phyloP scores from a whole-genome alignment of 495 filamentous ascomycete genomes.

The Tetracladium setigerum region DNA sequence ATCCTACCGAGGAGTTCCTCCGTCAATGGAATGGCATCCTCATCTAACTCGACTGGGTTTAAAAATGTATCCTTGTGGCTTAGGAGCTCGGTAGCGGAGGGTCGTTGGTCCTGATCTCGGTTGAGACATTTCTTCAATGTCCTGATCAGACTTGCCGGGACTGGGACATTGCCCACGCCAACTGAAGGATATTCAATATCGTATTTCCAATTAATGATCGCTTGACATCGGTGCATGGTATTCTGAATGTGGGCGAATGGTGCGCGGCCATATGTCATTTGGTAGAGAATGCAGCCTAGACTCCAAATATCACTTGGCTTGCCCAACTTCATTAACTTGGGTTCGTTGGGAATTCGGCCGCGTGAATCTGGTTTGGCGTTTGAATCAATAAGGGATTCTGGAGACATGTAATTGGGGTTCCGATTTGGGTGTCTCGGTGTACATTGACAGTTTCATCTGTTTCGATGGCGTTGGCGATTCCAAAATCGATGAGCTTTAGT shows the following conservation, averaged over 20 bases:
- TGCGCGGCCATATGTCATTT: constrained; percentile 90
- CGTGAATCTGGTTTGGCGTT: constrained; percentile 50
- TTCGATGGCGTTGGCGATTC: constrained; percentile 94
- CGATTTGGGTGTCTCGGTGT: constrained; percentile 88
- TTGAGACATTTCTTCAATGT: constrained; percentile 76
- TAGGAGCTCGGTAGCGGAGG: constrained; percentile 71
- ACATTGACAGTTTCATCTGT: constrained; percentile 93
- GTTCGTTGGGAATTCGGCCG: constrained; percentile 43
- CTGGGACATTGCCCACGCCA: constrained; percentile 63
- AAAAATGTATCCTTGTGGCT: constrained; percentile 68
- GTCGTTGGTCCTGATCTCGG: constrained; percentile 68
- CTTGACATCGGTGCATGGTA: constrained; percentile 64
- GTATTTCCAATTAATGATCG: constrained; percentile 84
- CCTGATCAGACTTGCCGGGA: constrained; percentile 61
- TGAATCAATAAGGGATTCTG: constrained; percentile 84
- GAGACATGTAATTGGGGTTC: constrained; percentile 99
- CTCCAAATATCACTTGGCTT: constrained; percentile 96
- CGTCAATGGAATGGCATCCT: constrained; percentile 62
- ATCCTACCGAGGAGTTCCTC: constrained; percentile 72
- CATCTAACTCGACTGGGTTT: constrained; percentile 57
- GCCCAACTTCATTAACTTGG: constrained; percentile 87
- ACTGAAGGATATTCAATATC: constrained; percentile 71
- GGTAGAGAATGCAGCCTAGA: constrained; percentile 91
- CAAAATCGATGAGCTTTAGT: constrained; percentile 89
- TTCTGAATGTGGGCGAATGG: constrained; percentile 89